Evolutionary conservation across 2,329 filamentous ascomycete species (phyloP), one percentile per base, ranked within the genome.

Genomic region (Colletotrichum sp.): DNA sequence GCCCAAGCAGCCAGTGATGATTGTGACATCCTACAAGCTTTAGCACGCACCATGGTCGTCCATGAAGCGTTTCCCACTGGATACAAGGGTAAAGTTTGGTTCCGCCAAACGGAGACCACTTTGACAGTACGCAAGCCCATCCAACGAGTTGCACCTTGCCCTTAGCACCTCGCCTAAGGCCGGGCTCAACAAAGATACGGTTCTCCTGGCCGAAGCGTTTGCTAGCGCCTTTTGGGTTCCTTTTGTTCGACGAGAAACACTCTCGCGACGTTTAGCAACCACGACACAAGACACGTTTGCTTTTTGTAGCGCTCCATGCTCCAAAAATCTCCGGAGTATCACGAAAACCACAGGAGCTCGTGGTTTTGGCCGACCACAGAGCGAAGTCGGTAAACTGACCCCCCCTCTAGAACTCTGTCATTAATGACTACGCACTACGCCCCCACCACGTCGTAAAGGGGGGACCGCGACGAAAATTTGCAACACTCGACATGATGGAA

Each of bases 41-140:
- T 48, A 21, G 13, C 61, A 36, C 48, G 21, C 72, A 66, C 67
- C 72, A 55, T 36, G n/a, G 24, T 38, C 30, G 21, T 43, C 52
- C 60, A 58, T 28, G 26, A 73, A 56, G 28, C 38, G 58, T 71
- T 66, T 58, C 12, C 61, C 26, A 18, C 34, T 36, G 48, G 52
- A 66, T 48, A 61, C 67, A 16, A 60, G 60, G 71, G 48, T 61
- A 66, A 52, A 52, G 48, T 74, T 38, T 74, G 71, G 71, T 66
- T 66, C 67, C 28, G 52, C 32, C 61, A 71, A 26, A 62, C 26
- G 36, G 48, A n/a, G 16, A 18, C 13, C 21, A 36, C n/a, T 48
- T 30, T 21, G 58, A 32, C 32, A 24, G n/a, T 48, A 32, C 30
- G 61, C 28, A 15, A 48, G 15, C 48, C 38, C 64, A 21, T 66